These are phyloP conservation scores for Neopestalotiopsis sp. DNA, from an alignment of 2,329 filamentous ascomycete genomes.

Conservation along the genomic window DNA sequence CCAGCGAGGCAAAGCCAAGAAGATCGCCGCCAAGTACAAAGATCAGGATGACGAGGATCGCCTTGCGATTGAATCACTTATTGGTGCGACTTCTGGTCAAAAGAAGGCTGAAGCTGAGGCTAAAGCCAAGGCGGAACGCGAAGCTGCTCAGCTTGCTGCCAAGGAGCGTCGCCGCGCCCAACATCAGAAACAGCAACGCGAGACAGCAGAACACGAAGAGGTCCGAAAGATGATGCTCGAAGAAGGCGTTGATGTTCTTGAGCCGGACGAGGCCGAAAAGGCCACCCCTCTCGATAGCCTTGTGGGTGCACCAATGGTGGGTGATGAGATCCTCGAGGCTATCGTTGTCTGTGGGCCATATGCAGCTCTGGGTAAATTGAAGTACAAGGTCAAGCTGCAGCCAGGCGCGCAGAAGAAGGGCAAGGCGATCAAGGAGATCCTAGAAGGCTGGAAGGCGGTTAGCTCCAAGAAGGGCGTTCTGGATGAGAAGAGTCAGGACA, in stretches of 20 bases:
- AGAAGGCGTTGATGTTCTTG: constrained; percentile 62
- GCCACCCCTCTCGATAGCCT: constrained; percentile 69
- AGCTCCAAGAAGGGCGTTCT: constrained; percentile 61
- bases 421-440: constrained; percentile 88
- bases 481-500: constrained; percentile 65
- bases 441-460: constrained; percentile 79
- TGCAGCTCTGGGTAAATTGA: constrained; percentile 69
- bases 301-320: constrained; percentile 76
- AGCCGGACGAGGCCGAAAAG: constrained; percentile 62
- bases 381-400: constrained; percentile 95
- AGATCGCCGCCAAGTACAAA: constrained; percentile 87
- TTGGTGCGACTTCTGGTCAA: constrained; percentile 75
- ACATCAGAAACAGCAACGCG: constrained; percentile 76
- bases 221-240: constrained; percentile 64
- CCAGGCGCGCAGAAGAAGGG: constrained; percentile 91
- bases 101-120: constrained; percentile 73
- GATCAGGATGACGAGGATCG: constrained; percentile 95
- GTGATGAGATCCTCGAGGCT: constrained; percentile 79
- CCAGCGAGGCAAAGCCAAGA: constrained; percentile 83
- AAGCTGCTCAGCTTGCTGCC: constrained; percentile 74
- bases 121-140: constrained; percentile 68
- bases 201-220: constrained; percentile 79
- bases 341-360: constrained; percentile 70
- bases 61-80: constrained; percentile 78
- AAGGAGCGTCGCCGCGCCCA: constrained; percentile 79